These are phyloP conservation scores for Grammothele lineata DNA, from an alignment of 768 basidiomycete species.

Conservation along the genomic window DNA sequence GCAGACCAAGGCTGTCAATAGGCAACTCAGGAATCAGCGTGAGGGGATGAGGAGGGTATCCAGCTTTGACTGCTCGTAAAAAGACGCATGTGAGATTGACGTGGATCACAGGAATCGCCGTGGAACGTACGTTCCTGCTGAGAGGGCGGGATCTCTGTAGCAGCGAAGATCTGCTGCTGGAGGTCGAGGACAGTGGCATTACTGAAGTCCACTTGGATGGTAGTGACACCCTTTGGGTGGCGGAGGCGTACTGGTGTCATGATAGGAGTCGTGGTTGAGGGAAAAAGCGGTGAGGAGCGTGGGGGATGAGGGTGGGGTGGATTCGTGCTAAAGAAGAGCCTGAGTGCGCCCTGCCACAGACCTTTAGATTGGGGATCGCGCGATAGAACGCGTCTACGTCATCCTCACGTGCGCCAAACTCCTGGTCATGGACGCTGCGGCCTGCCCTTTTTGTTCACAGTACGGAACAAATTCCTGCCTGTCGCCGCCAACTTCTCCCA, in stretches of 20 bases:
- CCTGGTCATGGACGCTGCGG: neutral
- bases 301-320: too few relatives aligned
- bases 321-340: too few relatives aligned
- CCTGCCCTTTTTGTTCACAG: too few relatives aligned
- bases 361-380: neutral
- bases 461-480: too few relatives aligned
- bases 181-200: slow-evolving; percentile 68
- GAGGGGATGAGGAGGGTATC: slow-evolving; percentile 80
- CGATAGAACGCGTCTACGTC: neutral
- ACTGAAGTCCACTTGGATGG: slow-evolving; percentile 60
- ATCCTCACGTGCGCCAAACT: neutral
- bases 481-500: too few relatives aligned
- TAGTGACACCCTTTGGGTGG: slow-evolving; percentile 80
- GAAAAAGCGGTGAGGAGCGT: too few relatives aligned
- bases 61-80: slow-evolving; percentile 56
- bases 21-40: slow-evolving; percentile 72
- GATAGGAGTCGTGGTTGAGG: neutral
- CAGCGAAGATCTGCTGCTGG: slow-evolving; percentile 61
- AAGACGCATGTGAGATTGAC: neutral
- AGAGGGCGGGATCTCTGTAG: slow-evolving; percentile 67
- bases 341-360: too few relatives aligned
- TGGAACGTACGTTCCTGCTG: slow-evolving; percentile 58
- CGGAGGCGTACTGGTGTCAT: slow-evolving; percentile 79
- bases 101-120: neutral
- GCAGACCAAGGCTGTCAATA: slow-evolving; percentile 71